Base-by-base conservation (phyloP, 352 stramenopile species). In the Globisporangium emineosum region DNA sequence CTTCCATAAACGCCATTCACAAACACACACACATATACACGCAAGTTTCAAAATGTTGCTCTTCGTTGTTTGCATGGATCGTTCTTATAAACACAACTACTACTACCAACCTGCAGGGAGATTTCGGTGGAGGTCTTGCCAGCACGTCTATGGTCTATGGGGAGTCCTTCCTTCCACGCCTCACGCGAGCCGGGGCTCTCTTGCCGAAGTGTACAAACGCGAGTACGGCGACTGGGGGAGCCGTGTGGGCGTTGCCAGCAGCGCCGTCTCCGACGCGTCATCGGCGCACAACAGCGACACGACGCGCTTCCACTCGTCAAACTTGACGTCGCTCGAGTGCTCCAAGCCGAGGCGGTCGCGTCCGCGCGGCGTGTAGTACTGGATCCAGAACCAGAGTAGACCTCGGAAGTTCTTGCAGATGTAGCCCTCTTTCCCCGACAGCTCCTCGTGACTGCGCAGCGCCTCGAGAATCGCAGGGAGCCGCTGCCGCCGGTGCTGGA, bases 281-380 rank as follows among this genome's bases (percentile, higher is more conserved):
- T 99, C 96, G 1, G 89, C 90, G 66, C 90, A 98, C 15, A 99
- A 73, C 43, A 97, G 64, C 4, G 83, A 81, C 10, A 98, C 86
- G 17, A 98, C 88, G 62, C 88, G 68, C 27, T 88, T 81, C 94
- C 94, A 99, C 71, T 98, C 93, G 52, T 91, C 79, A 63, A 98
- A 99, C 58, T 88, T 81, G 49, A 99, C 83, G 73, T 98, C 94
- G 30, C 90, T 98, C 9, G 93, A 98, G 70, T 98, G 97, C 69
- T 98, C 96, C 6, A 99, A 78, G 27, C 86, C 95, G 42, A 98
- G 79, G 19, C 96, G 78, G 71, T 99, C 96, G 40, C 95, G 82
- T 9, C 94, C 94, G 52, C 94, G 80, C 9, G 96, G 94, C 4
- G 90, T 91, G 70, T 99, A 99, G 70, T 98, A 98, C 72, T 98